Evolutionary conservation across 2,329 filamentous ascomycete species (phyloP).

Genomic region (Colletotrichum spaethianum): DNA sequence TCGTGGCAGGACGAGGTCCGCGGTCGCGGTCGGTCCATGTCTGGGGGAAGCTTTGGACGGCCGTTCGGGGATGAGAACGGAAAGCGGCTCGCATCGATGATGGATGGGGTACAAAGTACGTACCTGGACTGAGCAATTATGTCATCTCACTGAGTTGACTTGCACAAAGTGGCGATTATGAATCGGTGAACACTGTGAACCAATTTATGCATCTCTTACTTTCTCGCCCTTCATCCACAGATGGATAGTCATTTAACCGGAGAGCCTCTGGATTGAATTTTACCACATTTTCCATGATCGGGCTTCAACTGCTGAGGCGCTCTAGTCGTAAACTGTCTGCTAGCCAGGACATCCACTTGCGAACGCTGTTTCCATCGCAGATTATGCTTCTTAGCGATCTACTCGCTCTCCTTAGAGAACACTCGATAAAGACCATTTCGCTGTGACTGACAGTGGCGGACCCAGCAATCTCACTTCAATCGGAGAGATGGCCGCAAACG

Average conservation of each 20-base stretch:
- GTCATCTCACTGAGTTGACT: not conserved
- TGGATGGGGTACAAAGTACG: not conserved
- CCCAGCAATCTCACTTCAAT: no score
- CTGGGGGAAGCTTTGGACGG: slow-evolving; percentile 12
- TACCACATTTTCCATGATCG: not conserved
- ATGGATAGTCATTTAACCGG: not conserved
- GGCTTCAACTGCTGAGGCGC: no score
- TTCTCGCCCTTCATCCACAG: not conserved
- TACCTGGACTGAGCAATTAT: not conserved
- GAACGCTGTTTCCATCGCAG: not conserved
- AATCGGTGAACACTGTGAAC: not conserved
- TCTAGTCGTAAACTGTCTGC: no score
- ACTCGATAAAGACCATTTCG: not conserved
- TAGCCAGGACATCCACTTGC: not conserved
- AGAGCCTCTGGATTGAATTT: not conserved
- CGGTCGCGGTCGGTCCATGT: not conserved
- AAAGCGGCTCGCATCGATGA: not conserved
- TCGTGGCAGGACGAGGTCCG: slow-evolving; percentile 9
- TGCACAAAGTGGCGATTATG: not conserved
- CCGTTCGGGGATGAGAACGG: not conserved
- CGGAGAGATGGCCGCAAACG: no score
- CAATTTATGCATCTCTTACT: not conserved
- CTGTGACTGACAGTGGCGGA: not conserved
- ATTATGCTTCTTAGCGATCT: not conserved
- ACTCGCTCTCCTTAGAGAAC: not conserved